These are phyloP conservation scores for Aspergillus hancockii DNA, from an alignment of 495 filamentous ascomycete genomes.

Conservation along the genomic window DNA sequence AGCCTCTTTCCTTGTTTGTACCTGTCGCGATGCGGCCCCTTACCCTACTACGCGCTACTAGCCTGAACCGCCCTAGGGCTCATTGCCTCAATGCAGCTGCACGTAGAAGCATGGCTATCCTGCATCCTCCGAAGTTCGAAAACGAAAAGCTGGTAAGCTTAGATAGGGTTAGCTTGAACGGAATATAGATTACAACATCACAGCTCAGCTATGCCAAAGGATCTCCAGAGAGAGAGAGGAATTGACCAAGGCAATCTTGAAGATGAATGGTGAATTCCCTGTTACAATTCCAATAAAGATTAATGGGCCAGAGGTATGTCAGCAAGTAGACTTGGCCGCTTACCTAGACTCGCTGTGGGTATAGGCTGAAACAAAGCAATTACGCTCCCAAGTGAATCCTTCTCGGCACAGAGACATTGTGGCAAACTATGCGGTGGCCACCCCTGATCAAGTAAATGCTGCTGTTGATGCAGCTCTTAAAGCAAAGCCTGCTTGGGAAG, in stretches of 20 bases:
- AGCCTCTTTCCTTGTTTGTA: not conserved
- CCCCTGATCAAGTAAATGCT: conserved; percentile 61
- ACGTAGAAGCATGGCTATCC: conserved; percentile 12
- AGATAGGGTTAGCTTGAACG: too few species aligned
- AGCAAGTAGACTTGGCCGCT: not conserved
- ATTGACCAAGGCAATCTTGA: conserved; percentile 28
- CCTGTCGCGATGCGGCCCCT: not conserved
- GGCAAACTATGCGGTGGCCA: conserved; percentile 73
- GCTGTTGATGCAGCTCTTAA: conserved; percentile 80
- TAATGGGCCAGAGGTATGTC: conserved; percentile 26
- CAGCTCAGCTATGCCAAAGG: conserved; percentile 35
- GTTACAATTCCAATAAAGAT: conserved; percentile 31
- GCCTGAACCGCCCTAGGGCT: not conserved
- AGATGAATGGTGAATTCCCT: conserved; percentile 29
- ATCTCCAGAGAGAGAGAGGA: conserved; percentile 28
- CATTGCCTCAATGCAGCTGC: not conserved
- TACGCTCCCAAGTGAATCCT: conserved; percentile 64
- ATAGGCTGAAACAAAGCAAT: conserved; percentile 22
- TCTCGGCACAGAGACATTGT: conserved; percentile 65
- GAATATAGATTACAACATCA: too few species aligned
- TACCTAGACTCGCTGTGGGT: not conserved
- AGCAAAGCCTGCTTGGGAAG: conserved; percentile 80
- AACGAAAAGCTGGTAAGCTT: conserved; percentile 31
- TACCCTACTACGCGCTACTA: not conserved
- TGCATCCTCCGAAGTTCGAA: conserved; percentile 32